Base-by-base conservation (phyloP, 768 basidiomycete species). In the Cystofilobasidium capitatum region DNA sequence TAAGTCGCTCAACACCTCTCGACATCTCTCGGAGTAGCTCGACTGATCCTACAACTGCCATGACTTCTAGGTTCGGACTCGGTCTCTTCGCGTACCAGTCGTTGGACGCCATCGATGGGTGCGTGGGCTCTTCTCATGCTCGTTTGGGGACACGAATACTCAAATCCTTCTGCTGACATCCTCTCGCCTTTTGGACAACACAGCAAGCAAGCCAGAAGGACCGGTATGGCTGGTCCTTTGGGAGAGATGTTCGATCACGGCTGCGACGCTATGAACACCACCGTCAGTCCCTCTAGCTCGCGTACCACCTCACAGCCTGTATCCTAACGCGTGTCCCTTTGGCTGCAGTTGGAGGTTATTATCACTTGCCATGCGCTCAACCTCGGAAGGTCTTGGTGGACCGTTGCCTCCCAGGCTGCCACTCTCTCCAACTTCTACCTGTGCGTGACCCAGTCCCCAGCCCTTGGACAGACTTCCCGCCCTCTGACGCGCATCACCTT, bases 231-330 rank as follows among this genome's bases (percentile, higher is more conserved):
- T n/a, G 90, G 96, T 6, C 94, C 94, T 31, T 79, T 98, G 37
- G 96, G 96, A 22, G 89, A 99, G 77, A 87, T 98, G 86, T 99
- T 99, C 76, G 96, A 99, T 75, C 96, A 98, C 77, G 94, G 92
- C 5, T 92, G 89, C 74, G 91, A 94, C 75, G 92, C 93, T 0
- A 81, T 99, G 71, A 97, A 97, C 74, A 98, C 94, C 0, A 94
- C 91, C 58, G 91, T 93, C 73, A 69, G 78, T 65, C 74, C 49
- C 22, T 62, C 12, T 26, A 35, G 17, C 16, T 29, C 35, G 40
- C 58, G 22, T 58, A 51, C 71, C 4, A 31, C 26, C 33, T 40
- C 3, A 39, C 3, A 14, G 17, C 31, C 17, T 31, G 13, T 8
- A 24, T 10, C 16, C n/a, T 20, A 14, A 14, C 45, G 29, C 36